Base-by-base conservation (phyloP, 768 basidiomycete genomes). In the Termitomyces sp. region DNA sequence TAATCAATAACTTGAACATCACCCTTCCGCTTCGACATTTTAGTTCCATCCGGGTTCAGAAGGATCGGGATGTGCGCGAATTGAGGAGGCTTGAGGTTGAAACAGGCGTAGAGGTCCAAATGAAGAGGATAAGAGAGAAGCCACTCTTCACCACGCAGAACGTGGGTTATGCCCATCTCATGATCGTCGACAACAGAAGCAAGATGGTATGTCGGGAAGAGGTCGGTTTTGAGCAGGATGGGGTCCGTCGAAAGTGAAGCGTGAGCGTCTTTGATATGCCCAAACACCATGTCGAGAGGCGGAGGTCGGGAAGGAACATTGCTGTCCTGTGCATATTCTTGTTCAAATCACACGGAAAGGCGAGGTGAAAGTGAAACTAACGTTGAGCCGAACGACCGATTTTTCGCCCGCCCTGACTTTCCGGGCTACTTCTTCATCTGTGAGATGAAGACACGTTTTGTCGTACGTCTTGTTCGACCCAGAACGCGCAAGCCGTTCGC, bases 71-170 rank as follows among this genome's bases (percentile, higher is more conserved):
- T 76, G 68, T 99, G 97, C 0, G 88, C 96, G 63, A 94, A 99
- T 62, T 84, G 72, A 0, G 97, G 97, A 0, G 87, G 79, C 8
- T 73, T 66, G 45, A 94, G 74, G 1, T 79, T 80, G 22, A 99
- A 80, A 6, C 85, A 85, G 1, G 88, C 81, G 66, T 98, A 98
- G 24, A 98, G 74, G 61, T 93, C 90, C 5, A 96, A 79, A 69
- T 99, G 97, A 20, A 97, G 80, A 0, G 94, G 91, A 20, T 95
- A 80, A 1, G 95, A 98, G 2, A 93, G 87, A 11, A 98, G 78
- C 97, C 97, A 99, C 82, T 98, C 97, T 90, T 98, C 95, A 51
- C 97, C 97, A 28, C 97, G 84, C 1, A 98, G 73, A 5, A 98
- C 95, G 71, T 98, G 97, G 0, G 94, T 92, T 24, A 99, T 92